phyloP scores from a whole-genome alignment of 805 yeast genomes.

The Saturnispora dispora region DNA sequence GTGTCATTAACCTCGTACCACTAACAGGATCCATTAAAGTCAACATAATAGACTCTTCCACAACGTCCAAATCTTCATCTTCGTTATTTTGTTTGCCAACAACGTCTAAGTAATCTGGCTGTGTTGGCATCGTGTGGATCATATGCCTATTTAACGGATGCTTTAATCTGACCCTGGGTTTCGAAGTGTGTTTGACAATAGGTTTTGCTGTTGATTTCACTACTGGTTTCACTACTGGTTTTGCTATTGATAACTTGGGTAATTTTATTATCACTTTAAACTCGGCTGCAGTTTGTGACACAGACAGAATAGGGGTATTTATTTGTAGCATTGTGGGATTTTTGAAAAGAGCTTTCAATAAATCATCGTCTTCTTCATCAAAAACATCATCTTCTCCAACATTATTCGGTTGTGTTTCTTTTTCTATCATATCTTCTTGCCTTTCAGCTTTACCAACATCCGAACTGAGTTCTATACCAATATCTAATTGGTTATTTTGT shows the following conservation, averaged over 20 bases:
- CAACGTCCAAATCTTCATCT: constrained; percentile 24
- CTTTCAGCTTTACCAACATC: not conserved
- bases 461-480: not conserved
- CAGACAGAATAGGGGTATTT: not conserved
- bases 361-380: constrained; percentile 6
- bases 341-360: constrained; percentile 2
- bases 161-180: constrained; percentile 9
- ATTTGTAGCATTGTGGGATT: not conserved
- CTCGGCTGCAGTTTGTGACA: not conserved
- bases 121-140: constrained; percentile 12
- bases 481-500: not conserved
- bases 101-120: constrained; percentile 21
- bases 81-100: not conserved
- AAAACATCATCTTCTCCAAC: not conserved
- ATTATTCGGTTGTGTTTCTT: not conserved
- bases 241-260: not conserved
- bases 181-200: not conserved
- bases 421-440: not conserved
- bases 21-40: constrained; percentile 28
- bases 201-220: not conserved
- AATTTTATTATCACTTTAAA: constrained; percentile 1
- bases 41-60: constrained; percentile 23
- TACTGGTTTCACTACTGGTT: not conserved
- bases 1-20: constrained; percentile 23
- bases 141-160: constrained; percentile 11